These are phyloP conservation scores for Nakaseomyces bracarensis DNA, from an alignment of 1,139 yeast species.

Conservation along the genomic window DNA sequence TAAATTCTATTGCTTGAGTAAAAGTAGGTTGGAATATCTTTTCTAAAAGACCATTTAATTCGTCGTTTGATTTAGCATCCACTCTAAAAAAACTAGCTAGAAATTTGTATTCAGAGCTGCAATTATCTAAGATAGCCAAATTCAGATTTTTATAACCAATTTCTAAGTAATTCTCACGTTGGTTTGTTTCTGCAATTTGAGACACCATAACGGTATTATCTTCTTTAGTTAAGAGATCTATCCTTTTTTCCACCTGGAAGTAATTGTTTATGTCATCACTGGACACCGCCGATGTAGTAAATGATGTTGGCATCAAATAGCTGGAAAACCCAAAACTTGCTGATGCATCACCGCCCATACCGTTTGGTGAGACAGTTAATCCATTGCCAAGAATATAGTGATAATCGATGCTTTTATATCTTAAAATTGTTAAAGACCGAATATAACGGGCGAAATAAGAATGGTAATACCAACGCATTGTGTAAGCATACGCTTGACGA, in stretches of 20 bases:
- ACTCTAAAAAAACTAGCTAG: conserved; percentile 61
- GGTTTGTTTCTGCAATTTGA: conserved; percentile 75
- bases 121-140: conserved; percentile 67
- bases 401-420: conserved; percentile 44
- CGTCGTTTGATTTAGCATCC: conserved; percentile 33
- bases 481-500: conserved; percentile 69
- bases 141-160: conserved; percentile 66
- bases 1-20: conserved; percentile 47
- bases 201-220: conserved; percentile 68
- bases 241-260: conserved; percentile 49
- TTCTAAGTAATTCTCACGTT: conserved; percentile 60
- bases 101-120: conserved; percentile 69
- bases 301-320: conserved; percentile 22
- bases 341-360: conserved; percentile 15
- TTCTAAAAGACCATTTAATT: conserved; percentile 38
- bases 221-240: conserved; percentile 43
- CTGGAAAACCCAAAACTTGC: conserved; percentile 19
- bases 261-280: conserved; percentile 37
- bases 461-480: conserved; percentile 89
- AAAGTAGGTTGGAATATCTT: conserved; percentile 45
- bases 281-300: conserved; percentile 16
- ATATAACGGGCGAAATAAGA: conserved; percentile 72
- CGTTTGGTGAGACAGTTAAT: conserved; percentile 11
- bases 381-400: conserved; percentile 34
- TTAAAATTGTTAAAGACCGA: conserved; percentile 62